Evolutionary conservation across 305 asterid genomes (phyloP).

Genomic region (Striga hermonthica): DNA sequence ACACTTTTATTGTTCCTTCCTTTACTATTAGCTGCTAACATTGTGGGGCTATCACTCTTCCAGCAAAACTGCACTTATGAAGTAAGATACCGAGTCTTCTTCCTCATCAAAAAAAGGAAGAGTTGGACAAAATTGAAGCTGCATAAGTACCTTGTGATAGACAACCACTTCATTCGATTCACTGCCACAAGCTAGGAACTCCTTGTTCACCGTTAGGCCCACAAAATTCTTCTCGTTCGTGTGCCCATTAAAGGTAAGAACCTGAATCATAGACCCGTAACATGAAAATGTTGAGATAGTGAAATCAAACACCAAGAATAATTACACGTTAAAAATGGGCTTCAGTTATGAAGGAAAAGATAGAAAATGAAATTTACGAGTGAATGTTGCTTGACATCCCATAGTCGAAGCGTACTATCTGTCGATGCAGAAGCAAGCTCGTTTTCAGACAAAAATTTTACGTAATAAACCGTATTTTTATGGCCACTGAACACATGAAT

Average conservation of each 20-base stretch:
- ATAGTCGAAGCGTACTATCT: slow-evolving; percentile 63
- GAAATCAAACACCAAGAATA: slow-evolving; percentile 1
- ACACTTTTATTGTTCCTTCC: slow-evolving; percentile 77
- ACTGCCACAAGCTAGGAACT: slow-evolving; percentile 75
- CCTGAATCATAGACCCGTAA: slow-evolving; percentile 37
- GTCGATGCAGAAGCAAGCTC: slow-evolving; percentile 91
- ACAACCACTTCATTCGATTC: slow-evolving; percentile 74
- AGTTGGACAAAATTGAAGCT: slow-evolving; percentile 1
- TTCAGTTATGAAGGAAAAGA: too few species aligned
- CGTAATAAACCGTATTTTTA: slow-evolving; percentile 65
- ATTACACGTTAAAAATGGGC: neutral
- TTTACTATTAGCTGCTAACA: slow-evolving; percentile 79
- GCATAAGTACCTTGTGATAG: slow-evolving; percentile 57
- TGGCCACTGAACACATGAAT: slow-evolving; percentile 66
- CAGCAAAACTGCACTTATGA: slow-evolving; percentile 80
- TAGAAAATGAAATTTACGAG: slow-evolving; percentile 44
- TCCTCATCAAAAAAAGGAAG: slow-evolving; percentile 37
- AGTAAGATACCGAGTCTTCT: slow-evolving; percentile 62
- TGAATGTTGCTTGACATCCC: slow-evolving; percentile 61
- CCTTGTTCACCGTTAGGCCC: slow-evolving; percentile 63
- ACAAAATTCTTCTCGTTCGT: slow-evolving; percentile 78
- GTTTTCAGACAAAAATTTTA: slow-evolving; percentile 60
- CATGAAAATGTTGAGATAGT: neutral
- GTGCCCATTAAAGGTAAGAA: slow-evolving; percentile 67
- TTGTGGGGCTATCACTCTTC: slow-evolving; percentile 77